Percentiles rank a stretch among this genome's conserved stretches.
Conservation (phyloP, 352 stramenopile genomes). For the Achlya hypogyna region DNA sequence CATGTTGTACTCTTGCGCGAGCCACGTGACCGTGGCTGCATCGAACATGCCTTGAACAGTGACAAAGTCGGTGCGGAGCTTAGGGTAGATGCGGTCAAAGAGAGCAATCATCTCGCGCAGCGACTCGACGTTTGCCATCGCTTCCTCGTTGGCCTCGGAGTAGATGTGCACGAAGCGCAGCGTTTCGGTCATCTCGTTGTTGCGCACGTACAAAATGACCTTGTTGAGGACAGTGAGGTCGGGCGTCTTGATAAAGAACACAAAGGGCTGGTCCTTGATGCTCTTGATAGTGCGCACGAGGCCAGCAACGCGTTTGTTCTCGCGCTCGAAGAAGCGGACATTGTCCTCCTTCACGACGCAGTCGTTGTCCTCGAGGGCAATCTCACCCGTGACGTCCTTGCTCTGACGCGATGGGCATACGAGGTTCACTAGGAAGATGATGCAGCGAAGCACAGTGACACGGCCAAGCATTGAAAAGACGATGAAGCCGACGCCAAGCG, state of each 20-base stretch:
- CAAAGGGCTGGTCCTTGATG: slow-evolving; percentile 71
- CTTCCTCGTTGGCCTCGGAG: slow-evolving; percentile 22
- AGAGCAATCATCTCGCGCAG: slow-evolving; percentile 44
- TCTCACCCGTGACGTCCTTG: not conserved
- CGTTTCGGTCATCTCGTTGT: slow-evolving; percentile 88
- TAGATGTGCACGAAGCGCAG: slow-evolving; percentile 84
- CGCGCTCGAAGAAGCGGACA: not conserved
- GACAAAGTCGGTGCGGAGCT: slow-evolving; percentile 84
- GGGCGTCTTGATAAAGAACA: slow-evolving; percentile 88
- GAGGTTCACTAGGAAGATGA: slow-evolving; percentile 49
- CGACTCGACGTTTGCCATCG: not conserved
- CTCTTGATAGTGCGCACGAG: slow-evolving; percentile 26
- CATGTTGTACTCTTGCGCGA: slow-evolving; percentile 62
- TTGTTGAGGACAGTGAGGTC: slow-evolving; percentile 89
- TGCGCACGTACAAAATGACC: slow-evolving; percentile 88
- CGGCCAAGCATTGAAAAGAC: slow-evolving; percentile 82
- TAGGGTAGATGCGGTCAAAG: slow-evolving; percentile 88
- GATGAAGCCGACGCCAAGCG: slow-evolving; percentile 49
- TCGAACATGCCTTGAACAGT: slow-evolving; percentile 44
- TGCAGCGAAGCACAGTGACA: slow-evolving; percentile 60
- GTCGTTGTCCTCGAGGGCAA: not conserved
- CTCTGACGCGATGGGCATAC: not conserved
- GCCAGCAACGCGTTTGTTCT: not conserved
- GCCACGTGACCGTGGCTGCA: slow-evolving; percentile 72
- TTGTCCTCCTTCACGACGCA: not conserved